Evolutionary conservation across 345 rosid genomes (phyloP), one percentile per base, ranked within the genome.

Genomic region (Xanthoceras sorbifolium): DNA sequence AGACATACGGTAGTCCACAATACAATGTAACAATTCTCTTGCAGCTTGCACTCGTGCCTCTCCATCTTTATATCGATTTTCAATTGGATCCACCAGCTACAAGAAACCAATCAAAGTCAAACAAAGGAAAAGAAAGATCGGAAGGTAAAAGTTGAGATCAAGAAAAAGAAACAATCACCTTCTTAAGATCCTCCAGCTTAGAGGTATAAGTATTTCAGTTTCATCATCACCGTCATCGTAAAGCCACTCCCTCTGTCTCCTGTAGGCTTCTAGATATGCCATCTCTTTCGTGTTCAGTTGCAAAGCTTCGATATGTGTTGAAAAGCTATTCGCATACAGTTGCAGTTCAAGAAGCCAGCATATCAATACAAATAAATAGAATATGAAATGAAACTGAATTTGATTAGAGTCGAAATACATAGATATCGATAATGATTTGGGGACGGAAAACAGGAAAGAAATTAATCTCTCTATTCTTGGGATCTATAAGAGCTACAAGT

Each of bases 171-270:
- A 32, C 32, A 48, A 18, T 71, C 65, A 87, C 92, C 85, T 78
- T 84, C 80, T 81, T 85, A 59, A 89, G 84, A 74, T 82, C 86
- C 50, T 81, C 79, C 72, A 89, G 71, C 75, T 87, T 89, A 44
- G 75, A 64, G 64, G 73, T 46, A 71, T 89, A 89, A 63, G 88
- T 73, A 59, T 72, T 83, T 80, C 89, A 74, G 90, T 82, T 81
- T 89, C 92, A 77, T 89, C 89, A 23, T 85, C 89, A 52, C 90
- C 89, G 23, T 89, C 90, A 0, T 84, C 87, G 46, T 89, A 89
- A 79, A 89, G 92, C 92, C 92, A 89, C 64, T 89, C 92, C n/a
- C 73, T 89, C 85, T 1, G 92, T 85, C 84, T 87, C 85, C 68
- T 89, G 87, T 6, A 89, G 84, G 76, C 79, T 87, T 78, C 76